Base-by-base conservation (phyloP, 352 stramenopile genomes). In the Globisporangium abappressorium region DNA sequence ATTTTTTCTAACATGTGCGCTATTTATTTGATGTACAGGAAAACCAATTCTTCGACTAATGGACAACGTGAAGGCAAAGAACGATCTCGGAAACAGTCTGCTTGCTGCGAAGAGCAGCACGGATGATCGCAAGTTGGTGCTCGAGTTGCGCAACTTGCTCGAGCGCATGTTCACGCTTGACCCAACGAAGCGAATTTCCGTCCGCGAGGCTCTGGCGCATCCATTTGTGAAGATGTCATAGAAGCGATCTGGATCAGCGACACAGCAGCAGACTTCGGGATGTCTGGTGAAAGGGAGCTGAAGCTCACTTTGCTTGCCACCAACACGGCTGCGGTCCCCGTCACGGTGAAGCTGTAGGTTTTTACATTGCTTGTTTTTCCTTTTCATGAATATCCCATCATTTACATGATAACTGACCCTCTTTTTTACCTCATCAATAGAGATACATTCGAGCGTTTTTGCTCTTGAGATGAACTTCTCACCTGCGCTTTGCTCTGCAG, bases 131-230 rank as follows among this genome's bases (percentile, higher is more conserved):
- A 85, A 91, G 68, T 66, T 80, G 51, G 76, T 94, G 34, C 62
- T 90, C 33, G 77, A 93, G 62, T 71, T 92, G 12, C 78, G 81
- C 34, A 85, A 80, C 49, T 70, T 97, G 26, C 62, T 97, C 46
- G 89, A 97, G 46, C 85, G 88, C 26, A 95, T 94, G 79, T 85
- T 97, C 57, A 72, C 73, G 22, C 64, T 97, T 11, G 91, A 97
- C 57, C 87, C 91, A 9, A 64, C 77, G 26, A 95, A 93, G 74
- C 84, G 90, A 2, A 85, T 95, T 55, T 84, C 78, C 0, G 85
- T 93, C 15, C 75, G 67, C 5, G 90, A 96, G 20, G 90, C 90
- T 9, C 75, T 97, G 9, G 75, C 80, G 51, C 90, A 97, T 65
- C 85, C 87, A 22, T 97, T 97, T 60, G 71, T 95, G 59, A 88